These are phyloP conservation scores for Fusarium sarcochroum DNA, from an alignment of 2,329 filamentous ascomycete species.

Conservation along the genomic window DNA sequence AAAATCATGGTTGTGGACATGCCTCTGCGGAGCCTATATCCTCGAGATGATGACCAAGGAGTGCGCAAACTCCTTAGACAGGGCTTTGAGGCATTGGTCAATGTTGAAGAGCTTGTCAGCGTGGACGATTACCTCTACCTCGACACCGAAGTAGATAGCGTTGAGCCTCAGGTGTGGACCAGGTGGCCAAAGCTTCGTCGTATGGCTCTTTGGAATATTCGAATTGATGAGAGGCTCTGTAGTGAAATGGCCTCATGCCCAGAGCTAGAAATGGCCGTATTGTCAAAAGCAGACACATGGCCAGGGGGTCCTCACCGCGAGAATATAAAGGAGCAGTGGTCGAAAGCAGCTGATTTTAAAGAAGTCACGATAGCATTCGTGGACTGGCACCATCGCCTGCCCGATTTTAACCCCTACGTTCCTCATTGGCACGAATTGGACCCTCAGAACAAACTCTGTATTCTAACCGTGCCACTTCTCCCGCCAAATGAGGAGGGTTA, in stretches of 20 bases:
- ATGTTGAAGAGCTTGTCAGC: slow-evolving; percentile 46
- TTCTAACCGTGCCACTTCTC: background rate
- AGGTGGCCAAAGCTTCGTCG: slow-evolving; percentile 43
- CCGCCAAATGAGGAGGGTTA: background rate
- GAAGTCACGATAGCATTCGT: slow-evolving; percentile 14
- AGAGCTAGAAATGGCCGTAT: slow-evolving; percentile 14
- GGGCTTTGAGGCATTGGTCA: slow-evolving; percentile 35
- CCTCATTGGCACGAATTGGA: slow-evolving; percentile 15
- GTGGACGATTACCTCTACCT: slow-evolving; percentile 41
- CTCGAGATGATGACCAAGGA: background rate
- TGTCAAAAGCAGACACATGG: slow-evolving; percentile 13
- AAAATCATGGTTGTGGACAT: slow-evolving; percentile 40
- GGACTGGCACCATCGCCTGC: background rate
- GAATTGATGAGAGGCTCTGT: background rate
- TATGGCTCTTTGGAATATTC: slow-evolving; percentile 32
- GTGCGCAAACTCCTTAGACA: slow-evolving; percentile 24
- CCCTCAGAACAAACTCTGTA: background rate
- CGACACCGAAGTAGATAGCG: background rate
- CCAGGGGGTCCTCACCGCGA: too few species aligned
- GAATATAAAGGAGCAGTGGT: slow-evolving; percentile 29
- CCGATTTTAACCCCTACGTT: background rate
- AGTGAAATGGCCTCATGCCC: slow-evolving; percentile 1
- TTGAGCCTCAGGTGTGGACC: slow-evolving; percentile 31
- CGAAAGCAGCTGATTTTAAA: background rate
- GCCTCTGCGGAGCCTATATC: slow-evolving; percentile 28